phyloP scores from a whole-genome alignment of 2,329 filamentous ascomycete species.

The Fusarium annulatum region DNA sequence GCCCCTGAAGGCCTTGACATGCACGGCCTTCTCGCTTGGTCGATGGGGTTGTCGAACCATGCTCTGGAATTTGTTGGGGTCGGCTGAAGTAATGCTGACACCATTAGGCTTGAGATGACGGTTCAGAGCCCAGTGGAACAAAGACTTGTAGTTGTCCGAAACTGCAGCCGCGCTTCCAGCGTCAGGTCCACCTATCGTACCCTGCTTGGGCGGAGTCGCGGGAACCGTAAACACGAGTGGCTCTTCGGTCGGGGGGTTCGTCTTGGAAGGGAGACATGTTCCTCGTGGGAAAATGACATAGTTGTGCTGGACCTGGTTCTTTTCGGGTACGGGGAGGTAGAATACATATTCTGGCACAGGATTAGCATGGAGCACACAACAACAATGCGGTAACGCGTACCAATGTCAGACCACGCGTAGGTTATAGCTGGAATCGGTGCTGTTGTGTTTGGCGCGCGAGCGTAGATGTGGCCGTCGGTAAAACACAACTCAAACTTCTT shows the following conservation, averaged over 20 bases:
- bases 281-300: conserved; percentile 71
- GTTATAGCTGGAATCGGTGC: conserved; percentile 64
- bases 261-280: conserved; percentile 63
- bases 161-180: conserved; percentile 62
- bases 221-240: conserved; percentile 74
- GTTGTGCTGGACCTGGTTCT: conserved; percentile 73
- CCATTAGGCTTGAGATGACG: conserved; percentile 62
- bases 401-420: conserved; percentile 71
- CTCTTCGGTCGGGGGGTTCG: conserved; percentile 58
- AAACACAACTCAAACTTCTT: conserved; percentile 76
- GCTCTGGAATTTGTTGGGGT: conserved; percentile 68
- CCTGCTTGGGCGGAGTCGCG: conserved; percentile 69
- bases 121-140: conserved; percentile 71
- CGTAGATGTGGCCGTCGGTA: conserved; percentile 69
- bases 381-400: conserved; percentile 52
- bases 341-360: conserved; percentile 66
- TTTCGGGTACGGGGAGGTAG: conserved; percentile 73
- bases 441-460: conserved; percentile 62
- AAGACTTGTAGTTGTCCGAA: conserved; percentile 67
- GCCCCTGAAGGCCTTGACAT: conserved; percentile 73
- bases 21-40: conserved; percentile 71
- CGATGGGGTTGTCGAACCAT: conserved; percentile 67
- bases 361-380: conserved; percentile 15
- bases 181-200: conserved; percentile 64
- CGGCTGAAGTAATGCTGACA: conserved; percentile 62